phyloP scores from a whole-genome alignment of 352 stramenopile genomes.

The Globisporangium cylindrosporum region DNA sequence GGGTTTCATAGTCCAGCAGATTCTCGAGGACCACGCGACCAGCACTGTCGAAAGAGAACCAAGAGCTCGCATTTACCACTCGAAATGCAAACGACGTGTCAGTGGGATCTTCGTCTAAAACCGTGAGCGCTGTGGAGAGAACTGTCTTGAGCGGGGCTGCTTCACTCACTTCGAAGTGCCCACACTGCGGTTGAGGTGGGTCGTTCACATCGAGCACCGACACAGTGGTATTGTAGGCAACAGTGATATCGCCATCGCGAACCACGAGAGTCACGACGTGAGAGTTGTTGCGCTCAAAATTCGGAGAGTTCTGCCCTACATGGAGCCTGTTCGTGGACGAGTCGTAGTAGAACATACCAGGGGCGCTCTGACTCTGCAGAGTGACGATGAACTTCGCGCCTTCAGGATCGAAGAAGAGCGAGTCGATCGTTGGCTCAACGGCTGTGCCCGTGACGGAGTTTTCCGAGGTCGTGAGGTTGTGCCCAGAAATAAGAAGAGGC shows the following conservation, averaged over 20 bases:
- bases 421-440: constrained; percentile 5
- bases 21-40: constrained; percentile 31
- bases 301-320: constrained; percentile 26
- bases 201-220: constrained; percentile 26
- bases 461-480: background rate
- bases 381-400: background rate
- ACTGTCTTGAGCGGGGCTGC: constrained; percentile 21
- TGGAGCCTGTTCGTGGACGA: constrained; percentile 26
- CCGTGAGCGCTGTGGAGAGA: constrained; percentile 15
- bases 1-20: constrained; percentile 36
- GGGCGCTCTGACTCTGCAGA: constrained; percentile 32
- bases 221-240: constrained; percentile 16
- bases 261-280: constrained; percentile 9
- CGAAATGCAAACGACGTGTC: constrained; percentile 22
- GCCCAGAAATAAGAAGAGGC: constrained; percentile 1
- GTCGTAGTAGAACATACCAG: constrained; percentile 50
- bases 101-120: constrained; percentile 26
- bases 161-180: constrained; percentile 19
- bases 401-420: constrained; percentile 15
- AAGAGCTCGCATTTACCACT: constrained; percentile 19
- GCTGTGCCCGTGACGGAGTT: constrained; percentile 3
- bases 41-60: constrained; percentile 30
- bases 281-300: constrained; percentile 31
- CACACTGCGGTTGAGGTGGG: constrained; percentile 20
- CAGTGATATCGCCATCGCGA: background rate